A percentile compares a stretch with the other conserved stretches of the same genome.
These are phyloP conservation scores for Cercospora zeina DNA, from an alignment of 2,329 filamentous ascomycete species.

Conservation along the genomic window DNA sequence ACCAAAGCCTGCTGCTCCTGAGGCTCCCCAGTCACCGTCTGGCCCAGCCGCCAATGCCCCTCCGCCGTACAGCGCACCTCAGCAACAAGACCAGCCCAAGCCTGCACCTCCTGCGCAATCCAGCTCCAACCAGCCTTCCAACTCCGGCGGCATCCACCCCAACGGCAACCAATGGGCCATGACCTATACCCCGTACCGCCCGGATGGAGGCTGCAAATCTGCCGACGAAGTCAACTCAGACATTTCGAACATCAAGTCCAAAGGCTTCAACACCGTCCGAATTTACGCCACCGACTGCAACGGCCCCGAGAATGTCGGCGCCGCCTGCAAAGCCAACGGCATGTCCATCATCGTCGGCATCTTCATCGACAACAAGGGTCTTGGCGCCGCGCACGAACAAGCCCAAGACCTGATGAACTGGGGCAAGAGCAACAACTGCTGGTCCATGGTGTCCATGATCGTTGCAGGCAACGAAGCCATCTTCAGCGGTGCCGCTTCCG, in stretches of 20 bases:
- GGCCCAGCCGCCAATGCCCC: conserved; percentile 1
- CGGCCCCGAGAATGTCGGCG: conserved; percentile 73
- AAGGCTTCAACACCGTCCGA: conserved; percentile 66
- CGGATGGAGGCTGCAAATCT: conserved; percentile 48
- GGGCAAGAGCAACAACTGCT: conserved; percentile 64
- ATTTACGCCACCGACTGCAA: conserved; percentile 92
- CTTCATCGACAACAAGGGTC: conserved; percentile 68
- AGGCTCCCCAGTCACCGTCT: neutral
- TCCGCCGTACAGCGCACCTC: conserved; percentile 2
- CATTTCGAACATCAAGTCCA: conserved; percentile 46
- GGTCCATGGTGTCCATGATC: conserved; percentile 73
- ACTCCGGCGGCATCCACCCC: conserved; percentile 27
- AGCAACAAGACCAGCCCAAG: conserved; percentile 6
- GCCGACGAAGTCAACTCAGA: conserved; percentile 44
- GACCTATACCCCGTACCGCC: conserved; percentile 52
- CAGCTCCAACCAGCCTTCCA: conserved; percentile 8
- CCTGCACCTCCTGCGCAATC: conserved; percentile 1
- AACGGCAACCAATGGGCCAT: conserved; percentile 52
- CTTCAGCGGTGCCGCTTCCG: conserved; percentile 69
- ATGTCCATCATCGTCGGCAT: conserved; percentile 83
- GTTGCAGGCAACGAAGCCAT: conserved; percentile 91
- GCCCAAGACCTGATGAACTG: conserved; percentile 70
- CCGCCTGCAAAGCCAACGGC: conserved; percentile 64
- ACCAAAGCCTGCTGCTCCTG: conserved; percentile 9
- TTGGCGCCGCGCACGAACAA: conserved; percentile 65